phyloP scores from a whole-genome alignment of 208 protist genomes.

The Leptomonas seymouri region DNA sequence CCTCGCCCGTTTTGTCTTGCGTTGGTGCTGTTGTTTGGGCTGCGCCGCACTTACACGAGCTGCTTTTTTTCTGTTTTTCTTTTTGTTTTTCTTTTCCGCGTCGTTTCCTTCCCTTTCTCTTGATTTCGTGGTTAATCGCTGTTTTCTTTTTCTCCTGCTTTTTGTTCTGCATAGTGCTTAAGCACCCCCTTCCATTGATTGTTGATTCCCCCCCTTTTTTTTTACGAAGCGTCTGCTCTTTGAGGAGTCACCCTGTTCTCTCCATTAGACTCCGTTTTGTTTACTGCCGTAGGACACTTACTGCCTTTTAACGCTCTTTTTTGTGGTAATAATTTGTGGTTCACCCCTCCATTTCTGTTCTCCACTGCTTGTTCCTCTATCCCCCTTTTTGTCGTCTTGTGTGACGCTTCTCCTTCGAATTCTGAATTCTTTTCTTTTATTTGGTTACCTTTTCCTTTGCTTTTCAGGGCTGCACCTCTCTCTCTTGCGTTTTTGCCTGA shows the following conservation, averaged over 20 bases:
- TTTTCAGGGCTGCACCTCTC: no score
- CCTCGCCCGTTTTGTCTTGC: not conserved
- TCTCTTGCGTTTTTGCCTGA: no score
- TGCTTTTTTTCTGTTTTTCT: conserved; percentile 23
- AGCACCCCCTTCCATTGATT: conserved; percentile 6
- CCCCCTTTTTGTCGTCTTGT: not conserved
- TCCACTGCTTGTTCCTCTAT: conserved; percentile 14
- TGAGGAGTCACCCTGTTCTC: no score
- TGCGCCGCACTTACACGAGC: not conserved
- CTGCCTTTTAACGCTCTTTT: not conserved
- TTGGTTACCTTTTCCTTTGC: no score
- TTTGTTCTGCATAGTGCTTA: not conserved
- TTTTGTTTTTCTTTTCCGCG: conserved; percentile 26
- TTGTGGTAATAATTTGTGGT: conserved; percentile 4
- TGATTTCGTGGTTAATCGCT: not conserved
- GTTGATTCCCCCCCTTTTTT: not conserved
- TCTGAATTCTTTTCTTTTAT: no score
- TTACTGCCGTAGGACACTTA: no score
- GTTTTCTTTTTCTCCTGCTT: not conserved
- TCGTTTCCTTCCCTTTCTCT: not conserved
- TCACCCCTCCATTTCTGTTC: conserved; percentile 14
- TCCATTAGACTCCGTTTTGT: no score
- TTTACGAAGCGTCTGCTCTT: no score
- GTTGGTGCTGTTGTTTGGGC: conserved; percentile 1
- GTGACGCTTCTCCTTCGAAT: no score